Base-by-base conservation (phyloP, 78 protist species). In the Monosiga brevicollis region DNA sequence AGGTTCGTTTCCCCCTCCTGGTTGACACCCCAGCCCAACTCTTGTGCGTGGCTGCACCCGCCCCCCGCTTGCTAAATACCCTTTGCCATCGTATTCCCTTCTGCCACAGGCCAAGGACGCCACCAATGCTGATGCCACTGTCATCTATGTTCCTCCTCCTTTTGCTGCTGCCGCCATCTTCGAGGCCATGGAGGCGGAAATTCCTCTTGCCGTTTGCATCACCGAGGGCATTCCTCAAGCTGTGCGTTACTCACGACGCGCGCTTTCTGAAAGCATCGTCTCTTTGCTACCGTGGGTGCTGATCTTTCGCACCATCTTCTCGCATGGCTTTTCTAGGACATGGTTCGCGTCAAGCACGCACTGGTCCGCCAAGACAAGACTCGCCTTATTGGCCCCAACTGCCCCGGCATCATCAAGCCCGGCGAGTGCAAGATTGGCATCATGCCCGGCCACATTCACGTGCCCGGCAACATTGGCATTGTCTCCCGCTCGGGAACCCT, bases 381-480 rank as follows among this genome's bases (percentile, higher is more conserved):
- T 2, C 88, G 99, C 42, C 87, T 97, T 49, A 90, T 97, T 73
- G 99, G 62, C 62, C 62, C 62, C 62, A 49, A 49, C 95, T 97
- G 99, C 87, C 97, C 97, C 73, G 98, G 99, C 40, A 93, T 98
- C 94, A 98, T 98, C 92, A 94, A 90, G 90, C 99, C 99, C 15
- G 98, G 92, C 34, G 97, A 93, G 87, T 98, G 99, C 95, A 98
- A 98, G 88, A 98, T 98, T 80, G 99, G 99, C 76, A 98, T 98
- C 90, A 98, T 98, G 99, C 99, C 99, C 71, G 99, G 99, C 55
- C 95, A 96, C 91, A 98, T 98, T 87, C 98, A 98, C 93, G 83
- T 40, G 84, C 76, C 83, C 80, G 99, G 99, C 36, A 88, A 87
- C 84, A 98, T 98, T 54, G 98, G 76, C 72, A 74, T 98, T 80